These are phyloP conservation scores for Jacaranda mimosifolia DNA, from an alignment of 257 asterid genomes.

Conservation along the genomic window DNA sequence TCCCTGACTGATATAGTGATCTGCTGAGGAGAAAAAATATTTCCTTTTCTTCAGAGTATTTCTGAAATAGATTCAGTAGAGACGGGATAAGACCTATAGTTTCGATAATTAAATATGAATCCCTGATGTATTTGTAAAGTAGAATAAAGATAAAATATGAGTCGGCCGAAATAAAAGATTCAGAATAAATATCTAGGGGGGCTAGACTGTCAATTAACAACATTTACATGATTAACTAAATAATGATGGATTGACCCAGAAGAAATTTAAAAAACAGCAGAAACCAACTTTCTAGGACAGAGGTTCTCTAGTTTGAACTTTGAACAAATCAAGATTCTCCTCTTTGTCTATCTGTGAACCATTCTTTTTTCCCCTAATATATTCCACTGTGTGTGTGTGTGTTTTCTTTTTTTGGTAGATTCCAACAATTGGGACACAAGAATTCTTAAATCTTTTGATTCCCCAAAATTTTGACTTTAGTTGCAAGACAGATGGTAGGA, in stretches of 20 bases:
- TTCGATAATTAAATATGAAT: too few relatives aligned
- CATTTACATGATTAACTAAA: slow-evolving; percentile 10
- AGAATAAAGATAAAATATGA: not conserved
- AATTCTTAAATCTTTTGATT: slow-evolving; percentile 35
- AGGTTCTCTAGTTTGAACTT: slow-evolving; percentile 26
- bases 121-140: too few relatives aligned
- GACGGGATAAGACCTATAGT: too few relatives aligned
- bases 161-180: too few relatives aligned
- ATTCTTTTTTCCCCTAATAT: not conserved
- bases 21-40: too few relatives aligned
- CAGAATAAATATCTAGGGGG: not conserved
- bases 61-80: too few relatives aligned
- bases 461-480: slow-evolving; percentile 30
- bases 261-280: slow-evolving; percentile 26
- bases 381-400: too few relatives aligned
- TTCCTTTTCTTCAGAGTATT: too few relatives aligned
- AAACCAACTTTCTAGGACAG: slow-evolving; percentile 5
- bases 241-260: slow-evolving; percentile 29
- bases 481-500: slow-evolving; percentile 27
- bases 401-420: slow-evolving; percentile 16
- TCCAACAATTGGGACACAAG: slow-evolving; percentile 34
- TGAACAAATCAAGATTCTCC: slow-evolving; percentile 52
- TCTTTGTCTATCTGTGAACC: slow-evolving; percentile 33
- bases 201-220: slow-evolving; percentile 19
- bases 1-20: too few relatives aligned